These are phyloP conservation scores for Talaromyces rugulosus DNA, from an alignment of 2,329 filamentous ascomycete genomes.

Conservation along the genomic window DNA sequence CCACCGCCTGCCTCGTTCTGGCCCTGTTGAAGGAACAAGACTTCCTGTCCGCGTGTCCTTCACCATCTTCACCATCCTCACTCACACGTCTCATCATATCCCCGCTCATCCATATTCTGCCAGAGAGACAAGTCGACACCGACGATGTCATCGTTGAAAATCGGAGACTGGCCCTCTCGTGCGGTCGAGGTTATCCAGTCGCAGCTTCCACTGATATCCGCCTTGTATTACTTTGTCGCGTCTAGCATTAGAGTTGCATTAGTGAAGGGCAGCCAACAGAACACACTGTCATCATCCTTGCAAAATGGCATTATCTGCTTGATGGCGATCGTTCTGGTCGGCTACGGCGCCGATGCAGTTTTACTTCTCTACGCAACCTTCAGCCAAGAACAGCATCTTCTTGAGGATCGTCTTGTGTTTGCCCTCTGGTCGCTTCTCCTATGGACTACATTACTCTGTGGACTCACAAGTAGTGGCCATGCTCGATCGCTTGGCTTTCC, in stretches of 20 bases:
- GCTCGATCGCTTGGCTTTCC: conserved; percentile 55
- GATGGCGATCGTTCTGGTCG: conserved; percentile 29
- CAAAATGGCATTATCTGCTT: conserved; percentile 33
- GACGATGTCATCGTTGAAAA: background rate
- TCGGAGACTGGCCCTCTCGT: conserved; percentile 1
- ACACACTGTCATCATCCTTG: conserved; percentile 35
- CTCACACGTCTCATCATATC: background rate
- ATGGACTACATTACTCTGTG: conserved; percentile 59
- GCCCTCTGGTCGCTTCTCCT: conserved; percentile 44
- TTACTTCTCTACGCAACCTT: conserved; percentile 14
- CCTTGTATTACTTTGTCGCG: conserved; percentile 51
- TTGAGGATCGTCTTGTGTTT: conserved; percentile 11
- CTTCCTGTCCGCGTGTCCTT: background rate
- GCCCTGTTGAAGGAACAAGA: background rate
- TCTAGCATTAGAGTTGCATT: conserved; percentile 51
- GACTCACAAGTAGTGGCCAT: conserved; percentile 48
- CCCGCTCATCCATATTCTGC: background rate
- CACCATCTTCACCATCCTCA: background rate
- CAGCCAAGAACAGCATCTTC: background rate
- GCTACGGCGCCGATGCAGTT: conserved; percentile 28
- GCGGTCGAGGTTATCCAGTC: conserved; percentile 3
- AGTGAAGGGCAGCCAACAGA: conserved; percentile 39
- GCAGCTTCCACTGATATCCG: conserved; percentile 5
- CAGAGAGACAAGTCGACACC: background rate
- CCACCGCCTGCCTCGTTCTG: background rate